Evolutionary conservation across 495 filamentous ascomycete species (phyloP), one percentile per base, ranked within the genome.

Genomic region (Tetracladium marchalianum): DNA sequence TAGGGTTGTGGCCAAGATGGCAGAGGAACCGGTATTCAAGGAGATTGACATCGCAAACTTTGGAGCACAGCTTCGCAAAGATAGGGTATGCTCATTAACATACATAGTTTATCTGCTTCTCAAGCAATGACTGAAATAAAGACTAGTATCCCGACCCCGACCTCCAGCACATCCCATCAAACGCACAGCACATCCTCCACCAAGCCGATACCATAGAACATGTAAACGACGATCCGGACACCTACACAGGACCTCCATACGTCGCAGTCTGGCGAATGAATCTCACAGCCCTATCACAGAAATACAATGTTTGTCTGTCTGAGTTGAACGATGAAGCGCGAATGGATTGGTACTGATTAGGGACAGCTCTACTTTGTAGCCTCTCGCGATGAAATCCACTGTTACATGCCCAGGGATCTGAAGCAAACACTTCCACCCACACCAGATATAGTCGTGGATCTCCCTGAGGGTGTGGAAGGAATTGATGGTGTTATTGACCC

Each of bases 341-440:
- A 7, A 27, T 27, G 7, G 22, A 27, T 7, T 27, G 22, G 22
- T 27, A 27, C 22, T 16, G 12, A 51, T 19, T 15, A 3, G 27
- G 16, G 24, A 41, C 36, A 69, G 64, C 68, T 94, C 24, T 81
- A 87, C 44, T 90, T 95, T 55, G 72, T 81, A 8, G 90, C 87
- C n/a, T 84, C 81, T 51, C 58, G 64, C 19, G 72, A 80, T 35
- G 65, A 77, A 36, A 82, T 98, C 8, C 73, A 87, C 52, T 75
- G 93, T 44, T 92, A 80, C 63, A 66, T 76, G 32, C 90, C 90
- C 0, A 65, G 62, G 17, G 84, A 77, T 46, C 75, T 82, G 7
- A 69, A 75, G 5, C 61, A 90, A 54, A 60, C 57, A 1, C 62
- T 96, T 8, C 72, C 82, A 0, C 54, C 64, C 0, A 59, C 69